These are phyloP conservation scores for Malassezia obtusa DNA, from an alignment of 1,284 basidiomycete species.

Conservation along the genomic window DNA sequence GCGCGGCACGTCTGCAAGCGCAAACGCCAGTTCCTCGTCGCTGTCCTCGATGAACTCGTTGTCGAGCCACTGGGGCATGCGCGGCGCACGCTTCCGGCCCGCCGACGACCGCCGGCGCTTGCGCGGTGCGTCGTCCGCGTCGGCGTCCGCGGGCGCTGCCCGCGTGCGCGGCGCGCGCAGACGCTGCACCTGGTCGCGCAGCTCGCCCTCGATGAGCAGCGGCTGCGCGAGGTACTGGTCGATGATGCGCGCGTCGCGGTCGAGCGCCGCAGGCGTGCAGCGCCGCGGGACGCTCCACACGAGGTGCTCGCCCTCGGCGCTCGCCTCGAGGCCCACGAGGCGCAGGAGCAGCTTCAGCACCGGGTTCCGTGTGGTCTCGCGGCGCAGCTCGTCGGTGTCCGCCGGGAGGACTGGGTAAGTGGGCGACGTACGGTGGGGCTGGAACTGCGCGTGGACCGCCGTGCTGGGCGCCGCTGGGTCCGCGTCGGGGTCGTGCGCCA, in stretches of 20 bases:
- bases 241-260: constrained; percentile 32
- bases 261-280: constrained; percentile 25
- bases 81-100: constrained; percentile 9
- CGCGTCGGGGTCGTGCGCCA: constrained; percentile 6
- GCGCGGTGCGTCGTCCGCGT: neutral
- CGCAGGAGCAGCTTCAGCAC: constrained; percentile 43
- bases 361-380: constrained; percentile 28
- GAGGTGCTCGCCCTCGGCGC: neutral
- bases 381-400: constrained; percentile 26
- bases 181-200: constrained; percentile 26
- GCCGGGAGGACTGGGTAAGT: constrained; percentile 16
- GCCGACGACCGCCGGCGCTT: constrained; percentile 15
- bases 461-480: neutral
- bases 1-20: constrained; percentile 6
- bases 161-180: constrained; percentile 20
- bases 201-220: constrained; percentile 20
- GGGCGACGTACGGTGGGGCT: neutral
- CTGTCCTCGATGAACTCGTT: constrained; percentile 42
- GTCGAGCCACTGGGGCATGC: constrained; percentile 21
- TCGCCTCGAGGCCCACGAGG: constrained; percentile 30
- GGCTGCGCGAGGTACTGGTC: constrained; percentile 40
- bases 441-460: neutral
- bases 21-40: constrained; percentile 38
- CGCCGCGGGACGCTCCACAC: constrained; percentile 33
- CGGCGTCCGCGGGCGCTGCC: neutral